phyloP scores from a whole-genome alignment of 345 rosid species.

The Erucastrum elatum region DNA sequence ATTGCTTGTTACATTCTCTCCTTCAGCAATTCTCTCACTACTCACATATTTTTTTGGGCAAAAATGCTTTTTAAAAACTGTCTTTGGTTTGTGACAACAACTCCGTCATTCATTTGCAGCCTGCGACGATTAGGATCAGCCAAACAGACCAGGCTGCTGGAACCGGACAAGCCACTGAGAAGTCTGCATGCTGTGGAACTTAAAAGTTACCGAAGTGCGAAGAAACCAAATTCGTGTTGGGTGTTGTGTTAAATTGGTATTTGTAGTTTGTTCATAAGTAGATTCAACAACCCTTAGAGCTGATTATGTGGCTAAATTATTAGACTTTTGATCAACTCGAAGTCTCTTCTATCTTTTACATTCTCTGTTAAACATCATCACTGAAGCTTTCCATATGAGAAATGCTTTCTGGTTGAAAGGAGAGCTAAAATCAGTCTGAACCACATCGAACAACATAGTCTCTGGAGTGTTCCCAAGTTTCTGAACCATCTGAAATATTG shows the following conservation, averaged over 20 bases:
- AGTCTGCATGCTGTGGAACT: slow-evolving; percentile 39
- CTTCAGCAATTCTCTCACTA: neutral
- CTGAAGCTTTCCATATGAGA: slow-evolving; percentile 71
- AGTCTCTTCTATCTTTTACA: too few relatives aligned
- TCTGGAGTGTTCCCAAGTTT: slow-evolving; percentile 80
- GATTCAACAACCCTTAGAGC: too few relatives aligned
- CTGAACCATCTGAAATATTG: slow-evolving; percentile 91
- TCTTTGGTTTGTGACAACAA: neutral
- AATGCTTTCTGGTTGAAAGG: slow-evolving; percentile 91
- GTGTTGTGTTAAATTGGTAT: too few relatives aligned
- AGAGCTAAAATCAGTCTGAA: slow-evolving; percentile 79
- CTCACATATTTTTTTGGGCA: neutral
- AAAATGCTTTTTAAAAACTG: too few relatives aligned
- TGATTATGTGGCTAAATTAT: neutral
- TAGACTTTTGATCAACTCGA: slow-evolving; percentile 26
- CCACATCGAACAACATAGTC: slow-evolving; percentile 66
- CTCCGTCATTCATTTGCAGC: slow-evolving; percentile 26
- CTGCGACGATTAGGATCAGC: slow-evolving; percentile 39
- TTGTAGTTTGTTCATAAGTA: too few relatives aligned
- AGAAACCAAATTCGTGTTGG: too few relatives aligned
- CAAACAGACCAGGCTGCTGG: slow-evolving; percentile 41
- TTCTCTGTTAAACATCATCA: too few relatives aligned
- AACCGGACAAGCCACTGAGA: slow-evolving; percentile 41
- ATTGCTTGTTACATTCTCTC: neutral
- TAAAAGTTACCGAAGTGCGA: neutral